These are phyloP conservation scores for Solanum hybrid DNA, from an alignment of 305 asterid species.

Conservation along the genomic window DNA sequence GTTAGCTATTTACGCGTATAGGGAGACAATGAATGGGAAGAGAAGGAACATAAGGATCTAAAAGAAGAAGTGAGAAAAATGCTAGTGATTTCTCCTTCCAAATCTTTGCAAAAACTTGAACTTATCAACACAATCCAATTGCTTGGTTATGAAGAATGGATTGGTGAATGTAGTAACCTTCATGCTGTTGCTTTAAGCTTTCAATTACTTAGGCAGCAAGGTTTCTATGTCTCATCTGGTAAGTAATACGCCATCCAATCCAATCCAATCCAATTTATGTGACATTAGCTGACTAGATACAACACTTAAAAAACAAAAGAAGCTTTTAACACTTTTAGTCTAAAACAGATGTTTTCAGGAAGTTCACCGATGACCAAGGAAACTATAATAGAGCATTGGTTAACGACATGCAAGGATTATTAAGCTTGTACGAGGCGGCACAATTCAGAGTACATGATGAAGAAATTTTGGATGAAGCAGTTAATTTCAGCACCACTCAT, in stretches of 20 bases:
- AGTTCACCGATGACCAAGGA: neutral
- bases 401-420: too few relatives aligned
- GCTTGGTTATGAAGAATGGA: neutral
- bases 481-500: too few relatives aligned
- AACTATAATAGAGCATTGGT: neutral
- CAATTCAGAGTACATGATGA: too few relatives aligned
- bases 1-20: too few relatives aligned
- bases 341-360: neutral
- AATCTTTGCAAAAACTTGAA: neutral
- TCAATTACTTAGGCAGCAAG: conserved; percentile 21
- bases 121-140: neutral
- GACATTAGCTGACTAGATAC: too few relatives aligned
- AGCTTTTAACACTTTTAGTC: neutral
- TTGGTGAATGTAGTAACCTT: neutral
- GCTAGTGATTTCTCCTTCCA: neutral
- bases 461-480: too few relatives aligned
- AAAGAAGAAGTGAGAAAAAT: too few relatives aligned
- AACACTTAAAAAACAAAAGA: too few relatives aligned
- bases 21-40: neutral
- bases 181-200: conserved; percentile 2
- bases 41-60: neutral
- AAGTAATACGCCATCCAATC: neutral
- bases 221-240: conserved; percentile 9
- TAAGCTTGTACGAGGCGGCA: too few relatives aligned
- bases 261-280: too few relatives aligned